Percentiles rank a stretch among this genome's conserved stretches.
phyloP scores from a whole-genome alignment of 208 protist genomes.

The Leishmania major region DNA sequence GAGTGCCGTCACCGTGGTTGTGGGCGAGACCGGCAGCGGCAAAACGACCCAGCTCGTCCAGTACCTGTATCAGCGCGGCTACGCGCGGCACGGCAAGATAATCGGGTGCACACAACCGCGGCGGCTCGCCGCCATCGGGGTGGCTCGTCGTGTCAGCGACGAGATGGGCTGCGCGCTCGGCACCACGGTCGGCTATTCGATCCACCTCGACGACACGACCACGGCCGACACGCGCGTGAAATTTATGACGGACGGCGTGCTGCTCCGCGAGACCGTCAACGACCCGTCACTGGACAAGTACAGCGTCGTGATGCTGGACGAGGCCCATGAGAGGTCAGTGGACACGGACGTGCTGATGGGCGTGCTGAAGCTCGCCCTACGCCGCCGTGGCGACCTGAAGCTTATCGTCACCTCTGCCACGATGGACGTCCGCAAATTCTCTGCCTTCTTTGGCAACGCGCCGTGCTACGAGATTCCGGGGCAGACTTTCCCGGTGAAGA shows the following conservation, averaged over 20 bases:
- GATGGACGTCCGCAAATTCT: conserved; percentile 98
- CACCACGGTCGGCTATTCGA: conserved; percentile 88
- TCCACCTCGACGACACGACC: conserved; percentile 93
- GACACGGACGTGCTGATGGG: conserved; percentile 99
- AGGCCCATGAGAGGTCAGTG: conserved; percentile 97
- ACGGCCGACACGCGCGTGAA: conserved; percentile 89
- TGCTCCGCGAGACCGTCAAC: conserved; percentile 94
- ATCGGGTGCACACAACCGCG: conserved; percentile 96
- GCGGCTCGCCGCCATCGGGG: conserved; percentile 94
- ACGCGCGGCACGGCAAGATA: conserved; percentile 45
- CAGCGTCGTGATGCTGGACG: conserved; percentile 99
- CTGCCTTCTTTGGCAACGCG: conserved; percentile 96
- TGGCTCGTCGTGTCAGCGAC: conserved; percentile 93
- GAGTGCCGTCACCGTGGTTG: conserved; percentile 80
- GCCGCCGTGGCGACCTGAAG: conserved; percentile 94
- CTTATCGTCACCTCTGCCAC: conserved; percentile 99
- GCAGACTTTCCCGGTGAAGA: conserved; percentile 91
- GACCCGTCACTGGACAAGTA: conserved; percentile 92
- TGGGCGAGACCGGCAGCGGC: conserved; percentile 91
- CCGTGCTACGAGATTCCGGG: conserved; percentile 98
- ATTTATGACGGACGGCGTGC: conserved; percentile 97
- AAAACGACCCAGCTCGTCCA: conserved; percentile 94
- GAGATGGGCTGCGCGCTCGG: conserved; percentile 92
- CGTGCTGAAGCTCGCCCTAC: conserved; percentile 91
- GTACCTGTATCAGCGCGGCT: conserved; percentile 84